phyloP scores from a whole-genome alignment of 352 stramenopile genomes.

The Peronospora destructor region DNA sequence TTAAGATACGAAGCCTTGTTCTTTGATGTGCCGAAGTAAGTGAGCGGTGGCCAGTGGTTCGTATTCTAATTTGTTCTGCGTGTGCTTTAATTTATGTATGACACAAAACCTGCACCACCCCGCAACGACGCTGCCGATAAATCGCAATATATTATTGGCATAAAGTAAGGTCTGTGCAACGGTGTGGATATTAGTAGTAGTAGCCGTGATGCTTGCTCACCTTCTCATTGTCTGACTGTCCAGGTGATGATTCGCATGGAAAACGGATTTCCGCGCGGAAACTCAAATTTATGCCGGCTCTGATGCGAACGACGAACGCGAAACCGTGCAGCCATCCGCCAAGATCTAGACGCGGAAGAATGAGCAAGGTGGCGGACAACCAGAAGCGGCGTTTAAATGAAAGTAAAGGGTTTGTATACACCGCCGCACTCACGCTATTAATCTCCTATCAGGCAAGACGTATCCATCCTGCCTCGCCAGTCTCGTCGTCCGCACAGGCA shows the following conservation, averaged over 20 bases:
- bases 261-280: conserved; percentile 61
- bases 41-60: conserved; percentile 21
- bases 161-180: conserved; percentile 41
- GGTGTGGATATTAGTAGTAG: neutral
- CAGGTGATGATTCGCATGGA: conserved; percentile 75
- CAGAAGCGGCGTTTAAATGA: conserved; percentile 2
- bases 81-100: conserved; percentile 11
- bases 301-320: conserved; percentile 33
- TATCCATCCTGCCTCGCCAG: conserved; percentile 24
- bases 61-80: conserved; percentile 16
- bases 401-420: conserved; percentile 26
- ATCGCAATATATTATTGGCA: conserved; percentile 32
- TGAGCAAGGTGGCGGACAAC: neutral
- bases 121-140: too few relatives aligned
- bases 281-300: conserved; percentile 46
- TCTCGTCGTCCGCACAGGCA: conserved; percentile 19
- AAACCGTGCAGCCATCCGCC: conserved; percentile 23
- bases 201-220: neutral
- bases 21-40: conserved; percentile 9
- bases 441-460: conserved; percentile 21
- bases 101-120: conserved; percentile 11
- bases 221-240: neutral
- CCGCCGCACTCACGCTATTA: conserved; percentile 26
- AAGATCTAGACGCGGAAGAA: conserved; percentile 45
- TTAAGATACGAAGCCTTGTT: neutral